phyloP scores from a whole-genome alignment of 1,284 basidiomycete species.

The Heterobasidion occidentale region DNA sequence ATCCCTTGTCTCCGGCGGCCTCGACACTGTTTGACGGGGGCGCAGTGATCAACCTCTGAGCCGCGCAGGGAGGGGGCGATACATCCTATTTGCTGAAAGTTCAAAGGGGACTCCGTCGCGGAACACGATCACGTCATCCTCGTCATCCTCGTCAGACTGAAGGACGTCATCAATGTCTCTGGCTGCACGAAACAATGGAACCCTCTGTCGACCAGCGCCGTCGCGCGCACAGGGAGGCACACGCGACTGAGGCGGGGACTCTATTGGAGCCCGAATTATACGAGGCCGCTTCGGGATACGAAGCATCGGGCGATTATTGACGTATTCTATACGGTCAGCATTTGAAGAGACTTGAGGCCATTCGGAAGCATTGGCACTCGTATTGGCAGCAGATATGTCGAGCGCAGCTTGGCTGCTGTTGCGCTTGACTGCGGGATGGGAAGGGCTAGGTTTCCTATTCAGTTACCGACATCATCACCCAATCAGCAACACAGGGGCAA shows the following conservation, averaged over 20 bases:
- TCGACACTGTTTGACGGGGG: no score
- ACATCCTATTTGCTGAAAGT: no score
- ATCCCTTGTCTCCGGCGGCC: no score
- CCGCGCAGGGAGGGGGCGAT: no score
- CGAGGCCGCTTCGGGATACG: not conserved
- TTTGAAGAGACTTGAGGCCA: not conserved
- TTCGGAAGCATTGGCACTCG: not conserved
- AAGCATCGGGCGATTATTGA: constrained; percentile 1
- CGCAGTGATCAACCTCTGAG: no score
- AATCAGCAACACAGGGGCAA: not conserved
- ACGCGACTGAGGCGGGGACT: not conserved
- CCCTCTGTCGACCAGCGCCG: not conserved
- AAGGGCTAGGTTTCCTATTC: not conserved
- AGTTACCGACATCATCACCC: not conserved
- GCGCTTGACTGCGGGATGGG: not conserved
- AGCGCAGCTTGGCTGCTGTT: constrained; percentile 6
- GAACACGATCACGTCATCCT: no score
- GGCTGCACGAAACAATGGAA: no score
- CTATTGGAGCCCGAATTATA: not conserved
- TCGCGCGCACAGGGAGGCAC: not conserved
- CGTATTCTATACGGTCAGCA: not conserved
- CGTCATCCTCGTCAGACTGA: no score
- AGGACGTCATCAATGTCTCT: no score
- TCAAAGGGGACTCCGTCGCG: no score
- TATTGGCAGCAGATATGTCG: constrained; percentile 1